Evolutionary conservation across 169 alveolate species (phyloP).

Genomic region (Cryptosporidium ryanae): DNA sequence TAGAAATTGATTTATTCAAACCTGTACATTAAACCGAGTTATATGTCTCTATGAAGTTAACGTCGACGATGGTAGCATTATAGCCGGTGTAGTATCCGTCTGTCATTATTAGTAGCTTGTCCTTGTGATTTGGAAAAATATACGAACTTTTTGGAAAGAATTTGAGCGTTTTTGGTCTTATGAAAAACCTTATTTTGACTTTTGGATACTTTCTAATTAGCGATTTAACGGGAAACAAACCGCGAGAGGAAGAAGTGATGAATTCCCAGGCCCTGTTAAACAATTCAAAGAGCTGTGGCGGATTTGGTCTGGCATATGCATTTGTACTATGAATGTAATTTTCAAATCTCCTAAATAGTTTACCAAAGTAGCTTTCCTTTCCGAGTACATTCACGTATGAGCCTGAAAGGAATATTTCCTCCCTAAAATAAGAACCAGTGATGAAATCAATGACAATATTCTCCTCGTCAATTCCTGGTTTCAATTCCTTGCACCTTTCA

Average conservation of each 20-base stretch:
- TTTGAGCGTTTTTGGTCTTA: conserved; percentile 64
- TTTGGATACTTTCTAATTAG: conserved; percentile 56
- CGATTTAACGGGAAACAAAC: conserved; percentile 54
- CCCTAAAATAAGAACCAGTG: conserved; percentile 66
- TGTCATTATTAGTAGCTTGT: conserved; percentile 49
- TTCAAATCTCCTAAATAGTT: conserved; percentile 35
- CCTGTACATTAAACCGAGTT: background rate
- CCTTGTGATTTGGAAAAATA: conserved; percentile 40
- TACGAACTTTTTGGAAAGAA: conserved; percentile 73
- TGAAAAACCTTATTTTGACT: conserved; percentile 40
- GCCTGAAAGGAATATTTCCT: conserved; percentile 53
- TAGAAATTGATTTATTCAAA: too few species aligned
- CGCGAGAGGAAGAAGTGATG: conserved; percentile 48
- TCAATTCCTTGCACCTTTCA: conserved; percentile 65
- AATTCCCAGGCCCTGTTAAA: conserved; percentile 73
- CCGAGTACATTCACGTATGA: conserved; percentile 51
- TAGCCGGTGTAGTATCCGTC: conserved; percentile 64
- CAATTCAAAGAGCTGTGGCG: conserved; percentile 66
- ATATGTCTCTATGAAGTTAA: conserved; percentile 17
- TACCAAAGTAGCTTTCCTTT: conserved; percentile 57
- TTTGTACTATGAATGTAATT: conserved; percentile 26
- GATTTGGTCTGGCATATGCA: conserved; percentile 43
- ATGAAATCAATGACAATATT: conserved; percentile 59
- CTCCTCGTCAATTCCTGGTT: conserved; percentile 51
- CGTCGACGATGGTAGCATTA: conserved; percentile 41